Conservation (phyloP, 257 asterid species). For the Penstemon davidsonii region DNA sequence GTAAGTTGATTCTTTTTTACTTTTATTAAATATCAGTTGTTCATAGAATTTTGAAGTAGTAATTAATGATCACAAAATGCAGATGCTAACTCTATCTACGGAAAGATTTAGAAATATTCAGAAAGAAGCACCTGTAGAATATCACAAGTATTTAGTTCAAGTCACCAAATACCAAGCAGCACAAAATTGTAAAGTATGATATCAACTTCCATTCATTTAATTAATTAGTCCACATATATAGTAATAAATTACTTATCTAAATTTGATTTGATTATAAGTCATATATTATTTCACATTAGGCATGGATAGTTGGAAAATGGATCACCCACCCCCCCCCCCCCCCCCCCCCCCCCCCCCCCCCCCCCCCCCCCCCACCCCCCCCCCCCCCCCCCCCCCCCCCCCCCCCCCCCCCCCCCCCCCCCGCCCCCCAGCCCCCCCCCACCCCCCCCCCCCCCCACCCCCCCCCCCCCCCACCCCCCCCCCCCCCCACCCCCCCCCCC, state of each 20-base stretch:
- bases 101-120: conserved; percentile 76
- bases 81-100: conserved; percentile 79
- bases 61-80: conserved; percentile 8
- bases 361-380: no score
- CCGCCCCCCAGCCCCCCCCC: no score
- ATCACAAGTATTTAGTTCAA: conserved; percentile 67
- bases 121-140: conserved; percentile 70
- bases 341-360: no score
- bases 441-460: no score
- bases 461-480: no score
- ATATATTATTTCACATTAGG: conserved; percentile 29
- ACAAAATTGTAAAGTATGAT: conserved; percentile 70
- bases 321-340: no score
- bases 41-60: no score
- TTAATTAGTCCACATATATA: not conserved
- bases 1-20: conserved; percentile 37
- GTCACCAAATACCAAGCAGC: conserved; percentile 90
- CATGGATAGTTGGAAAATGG: conserved; percentile 97
- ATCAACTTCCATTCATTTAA: not conserved
- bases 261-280: not conserved
- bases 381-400: no score
- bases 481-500: no score
- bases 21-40: no score
- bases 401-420: no score
- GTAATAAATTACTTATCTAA: not conserved